phyloP scores from a whole-genome alignment of 768 basidiomycete genomes.

The Auriscalpium orientale region DNA sequence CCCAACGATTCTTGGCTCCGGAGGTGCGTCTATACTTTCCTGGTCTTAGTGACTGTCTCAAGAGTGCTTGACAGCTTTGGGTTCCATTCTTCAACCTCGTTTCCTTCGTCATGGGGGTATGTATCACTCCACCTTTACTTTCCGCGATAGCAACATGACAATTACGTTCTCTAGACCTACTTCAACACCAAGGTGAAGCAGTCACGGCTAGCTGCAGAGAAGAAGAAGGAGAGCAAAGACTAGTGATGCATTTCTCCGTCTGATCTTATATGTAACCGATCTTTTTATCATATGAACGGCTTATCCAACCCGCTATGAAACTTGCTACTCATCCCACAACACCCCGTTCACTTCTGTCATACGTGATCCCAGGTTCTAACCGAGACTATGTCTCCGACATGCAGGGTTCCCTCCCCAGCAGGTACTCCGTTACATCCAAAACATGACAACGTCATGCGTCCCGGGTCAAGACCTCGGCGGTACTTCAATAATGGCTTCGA shows the following conservation, averaged over 20 bases:
- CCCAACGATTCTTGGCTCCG: slow-evolving; percentile 72
- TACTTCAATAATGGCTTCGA: slow-evolving; percentile 72
- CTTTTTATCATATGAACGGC: too few relatives aligned
- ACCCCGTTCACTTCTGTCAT: background rate
- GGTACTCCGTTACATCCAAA: slow-evolving; percentile 62
- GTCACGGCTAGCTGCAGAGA: slow-evolving; percentile 38
- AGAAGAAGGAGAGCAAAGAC: slow-evolving; percentile 31
- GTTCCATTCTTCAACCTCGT: slow-evolving; percentile 81
- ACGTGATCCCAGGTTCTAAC: slow-evolving; percentile 21
- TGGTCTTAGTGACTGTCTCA: background rate
- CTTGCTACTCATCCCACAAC: too few relatives aligned
- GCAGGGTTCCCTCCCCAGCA: slow-evolving; percentile 39
- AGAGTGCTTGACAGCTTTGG: slow-evolving; percentile 50
- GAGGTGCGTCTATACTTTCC: slow-evolving; percentile 39
- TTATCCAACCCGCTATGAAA: too few relatives aligned
- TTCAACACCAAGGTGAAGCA: slow-evolving; percentile 71
- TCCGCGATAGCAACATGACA: background rate
- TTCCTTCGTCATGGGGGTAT: slow-evolving; percentile 68
- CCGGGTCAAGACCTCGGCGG: slow-evolving; percentile 50
- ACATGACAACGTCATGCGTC: slow-evolving; percentile 43
- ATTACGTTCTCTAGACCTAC: slow-evolving; percentile 35
- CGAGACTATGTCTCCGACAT: slow-evolving; percentile 52
- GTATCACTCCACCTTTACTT: slow-evolving; percentile 20
- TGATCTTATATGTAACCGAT: too few relatives aligned
- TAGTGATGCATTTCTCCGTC: background rate